A percentile compares a stretch with the other conserved stretches of the same genome.
These are phyloP conservation scores for Solanum appendiculatum DNA, from an alignment of 257 asterid species.

Conservation along the genomic window DNA sequence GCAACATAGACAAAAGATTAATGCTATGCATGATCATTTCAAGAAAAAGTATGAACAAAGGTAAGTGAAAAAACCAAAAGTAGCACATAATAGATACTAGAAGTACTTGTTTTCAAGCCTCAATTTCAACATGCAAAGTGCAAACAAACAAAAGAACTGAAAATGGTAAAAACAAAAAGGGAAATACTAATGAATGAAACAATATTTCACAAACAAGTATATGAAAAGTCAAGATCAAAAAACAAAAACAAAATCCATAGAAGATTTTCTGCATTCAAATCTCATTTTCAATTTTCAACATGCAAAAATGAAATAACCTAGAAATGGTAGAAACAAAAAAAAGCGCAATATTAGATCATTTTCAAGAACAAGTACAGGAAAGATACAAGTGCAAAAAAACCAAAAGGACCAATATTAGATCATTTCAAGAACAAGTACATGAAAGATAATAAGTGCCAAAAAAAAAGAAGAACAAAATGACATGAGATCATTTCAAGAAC, in stretches of 20 bases:
- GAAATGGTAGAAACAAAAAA: too few relatives aligned
- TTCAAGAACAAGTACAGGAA: too few relatives aligned
- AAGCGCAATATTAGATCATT: too few relatives aligned
- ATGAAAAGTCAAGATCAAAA: not conserved
- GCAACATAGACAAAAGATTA: not conserved
- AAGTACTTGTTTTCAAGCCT: too few relatives aligned
- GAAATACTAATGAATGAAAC: not conserved
- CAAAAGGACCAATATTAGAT: too few relatives aligned
- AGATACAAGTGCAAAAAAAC: too few relatives aligned
- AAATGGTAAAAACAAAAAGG: not conserved
- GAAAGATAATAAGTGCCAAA: not conserved
- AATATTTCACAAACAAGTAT: not conserved
- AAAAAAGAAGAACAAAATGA: not conserved
- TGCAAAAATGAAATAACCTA: too few relatives aligned
- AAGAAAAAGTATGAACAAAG: not conserved
- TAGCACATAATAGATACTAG: not conserved
- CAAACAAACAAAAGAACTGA: not conserved
- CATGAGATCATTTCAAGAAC: not conserved
- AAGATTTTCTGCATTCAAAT: not conserved
- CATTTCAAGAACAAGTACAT: not conserved
- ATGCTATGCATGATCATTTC: not conserved
- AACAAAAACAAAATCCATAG: not conserved
- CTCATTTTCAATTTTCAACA: not conserved
- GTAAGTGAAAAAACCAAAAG: not conserved
- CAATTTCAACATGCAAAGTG: not conserved